Conservation (phyloP, 768 basidiomycete species). For the Suillus discolor region DNA sequence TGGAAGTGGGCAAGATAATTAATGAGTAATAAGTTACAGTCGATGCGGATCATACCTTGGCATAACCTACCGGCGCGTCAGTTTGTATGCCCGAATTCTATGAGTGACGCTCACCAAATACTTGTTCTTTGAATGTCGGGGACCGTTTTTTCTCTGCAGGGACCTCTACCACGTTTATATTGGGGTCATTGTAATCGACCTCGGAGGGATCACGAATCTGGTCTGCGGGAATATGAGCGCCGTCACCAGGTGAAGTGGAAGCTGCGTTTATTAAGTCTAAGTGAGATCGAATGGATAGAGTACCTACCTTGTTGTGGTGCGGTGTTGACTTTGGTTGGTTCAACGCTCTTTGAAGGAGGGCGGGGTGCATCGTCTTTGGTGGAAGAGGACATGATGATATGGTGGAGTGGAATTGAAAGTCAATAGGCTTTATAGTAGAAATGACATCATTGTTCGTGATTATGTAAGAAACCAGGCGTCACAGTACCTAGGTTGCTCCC, state of each 20-base stretch:
- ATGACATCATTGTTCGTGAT: constrained; percentile 4
- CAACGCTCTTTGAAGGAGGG: constrained; percentile 28
- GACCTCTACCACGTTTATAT: constrained; percentile 26
- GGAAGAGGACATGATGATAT: constrained; percentile 1
- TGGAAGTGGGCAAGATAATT: neutral
- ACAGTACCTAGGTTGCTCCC: no score
- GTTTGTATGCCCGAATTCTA: neutral
- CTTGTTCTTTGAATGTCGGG: constrained; percentile 60
- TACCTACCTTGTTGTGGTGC: constrained; percentile 41
- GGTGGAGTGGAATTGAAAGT: neutral
- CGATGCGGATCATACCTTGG: constrained; percentile 23
- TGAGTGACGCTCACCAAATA: constrained; percentile 45
- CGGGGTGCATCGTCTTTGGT: neutral
- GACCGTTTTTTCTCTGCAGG: constrained; percentile 21
- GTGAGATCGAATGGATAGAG: neutral
- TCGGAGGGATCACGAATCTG: constrained; percentile 30
- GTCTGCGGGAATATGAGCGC: constrained; percentile 31
- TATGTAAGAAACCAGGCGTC: neutral
- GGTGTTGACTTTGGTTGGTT: constrained; percentile 30
- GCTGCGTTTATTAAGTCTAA: constrained; percentile 23
- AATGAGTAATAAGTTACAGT: constrained; percentile 8
- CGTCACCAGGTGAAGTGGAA: constrained; percentile 39
- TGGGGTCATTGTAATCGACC: constrained; percentile 27
- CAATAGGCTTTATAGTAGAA: neutral
- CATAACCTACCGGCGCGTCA: constrained; percentile 28